phyloP scores from a whole-genome alignment of 208 protist species.

The Crithidia fasciculata region DNA sequence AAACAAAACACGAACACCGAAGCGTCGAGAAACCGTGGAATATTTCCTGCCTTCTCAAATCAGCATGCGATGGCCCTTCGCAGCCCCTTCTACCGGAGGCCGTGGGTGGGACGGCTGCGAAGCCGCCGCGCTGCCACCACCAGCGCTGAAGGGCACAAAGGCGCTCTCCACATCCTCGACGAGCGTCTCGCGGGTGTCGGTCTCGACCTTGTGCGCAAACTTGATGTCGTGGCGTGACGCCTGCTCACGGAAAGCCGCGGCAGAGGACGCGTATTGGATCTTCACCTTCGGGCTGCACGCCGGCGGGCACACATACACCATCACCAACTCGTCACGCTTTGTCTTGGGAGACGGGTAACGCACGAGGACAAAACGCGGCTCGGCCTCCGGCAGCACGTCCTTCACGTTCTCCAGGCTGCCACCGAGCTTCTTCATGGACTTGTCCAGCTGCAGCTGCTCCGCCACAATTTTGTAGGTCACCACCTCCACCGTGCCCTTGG shows the following conservation, averaged over 20 bases:
- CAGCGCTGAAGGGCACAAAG: conserved; percentile 30
- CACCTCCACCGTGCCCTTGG: conserved; percentile 33
- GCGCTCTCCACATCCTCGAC: conserved; percentile 47
- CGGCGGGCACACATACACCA: conserved; percentile 81
- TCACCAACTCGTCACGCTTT: conserved; percentile 31
- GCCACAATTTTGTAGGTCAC: conserved; percentile 53
- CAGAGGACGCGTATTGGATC: conserved; percentile 82
- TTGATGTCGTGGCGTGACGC: conserved; percentile 45
- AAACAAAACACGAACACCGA: conserved; percentile 17
- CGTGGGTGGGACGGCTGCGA: conserved; percentile 4
- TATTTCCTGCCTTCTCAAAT: conserved; percentile 26
- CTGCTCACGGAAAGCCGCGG: conserved; percentile 63
- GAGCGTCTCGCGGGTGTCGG: conserved; percentile 49
- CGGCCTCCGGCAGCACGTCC: conserved; percentile 34
- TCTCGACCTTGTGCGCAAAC: conserved; percentile 60
- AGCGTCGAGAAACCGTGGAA: background rate
- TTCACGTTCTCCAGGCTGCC: conserved; percentile 29
- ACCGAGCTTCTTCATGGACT: conserved; percentile 9
- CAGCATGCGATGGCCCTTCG: conserved; percentile 67
- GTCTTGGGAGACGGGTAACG: conserved; percentile 34
- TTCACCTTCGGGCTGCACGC: conserved; percentile 63
- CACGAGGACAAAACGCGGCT: conserved; percentile 46
- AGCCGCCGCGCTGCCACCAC: conserved; percentile 1
- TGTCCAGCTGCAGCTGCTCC: conserved; percentile 34
- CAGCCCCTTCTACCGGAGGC: conserved; percentile 18